These are phyloP conservation scores for Orbilia javanica DNA, from an alignment of 2,329 filamentous ascomycete genomes.

Conservation along the genomic window DNA sequence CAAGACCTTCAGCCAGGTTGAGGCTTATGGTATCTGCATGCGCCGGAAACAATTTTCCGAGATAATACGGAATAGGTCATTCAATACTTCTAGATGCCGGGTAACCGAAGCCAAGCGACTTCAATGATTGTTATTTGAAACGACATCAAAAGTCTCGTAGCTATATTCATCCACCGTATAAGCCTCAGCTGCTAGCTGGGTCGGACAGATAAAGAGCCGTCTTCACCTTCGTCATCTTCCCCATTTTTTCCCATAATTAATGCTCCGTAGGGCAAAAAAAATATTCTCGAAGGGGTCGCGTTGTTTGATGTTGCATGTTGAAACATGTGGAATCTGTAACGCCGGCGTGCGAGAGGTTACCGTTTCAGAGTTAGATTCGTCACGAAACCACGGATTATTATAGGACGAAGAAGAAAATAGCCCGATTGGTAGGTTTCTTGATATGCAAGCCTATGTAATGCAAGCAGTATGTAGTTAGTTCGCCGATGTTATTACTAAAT, in stretches of 20 bases:
- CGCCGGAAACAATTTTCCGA: slow-evolving; percentile 15
- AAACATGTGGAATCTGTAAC: slow-evolving; percentile 22
- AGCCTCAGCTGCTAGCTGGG: background rate
- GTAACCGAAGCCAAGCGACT: background rate
- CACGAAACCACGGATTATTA: background rate
- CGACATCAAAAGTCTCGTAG: background rate
- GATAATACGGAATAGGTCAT: background rate
- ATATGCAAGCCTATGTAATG: background rate
- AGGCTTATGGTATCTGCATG: background rate
- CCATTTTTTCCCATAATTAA: background rate
- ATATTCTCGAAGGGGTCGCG: background rate
- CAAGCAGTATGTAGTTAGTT: background rate
- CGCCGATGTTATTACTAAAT: background rate
- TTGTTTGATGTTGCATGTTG: slow-evolving; percentile 22
- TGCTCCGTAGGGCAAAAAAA: background rate
- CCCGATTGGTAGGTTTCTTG: background rate
- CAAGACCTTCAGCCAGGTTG: background rate
- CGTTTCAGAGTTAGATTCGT: slow-evolving; percentile 1
- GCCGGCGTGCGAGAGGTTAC: background rate
- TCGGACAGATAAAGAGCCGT: background rate
- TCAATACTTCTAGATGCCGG: background rate
- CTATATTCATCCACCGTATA: background rate
- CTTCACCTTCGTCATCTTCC: background rate
- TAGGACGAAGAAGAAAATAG: background rate
- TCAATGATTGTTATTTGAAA: background rate